Evolutionary conservation across 1,139 yeast genomes (phyloP).

Genomic region (Tardiomyces depauwii): DNA sequence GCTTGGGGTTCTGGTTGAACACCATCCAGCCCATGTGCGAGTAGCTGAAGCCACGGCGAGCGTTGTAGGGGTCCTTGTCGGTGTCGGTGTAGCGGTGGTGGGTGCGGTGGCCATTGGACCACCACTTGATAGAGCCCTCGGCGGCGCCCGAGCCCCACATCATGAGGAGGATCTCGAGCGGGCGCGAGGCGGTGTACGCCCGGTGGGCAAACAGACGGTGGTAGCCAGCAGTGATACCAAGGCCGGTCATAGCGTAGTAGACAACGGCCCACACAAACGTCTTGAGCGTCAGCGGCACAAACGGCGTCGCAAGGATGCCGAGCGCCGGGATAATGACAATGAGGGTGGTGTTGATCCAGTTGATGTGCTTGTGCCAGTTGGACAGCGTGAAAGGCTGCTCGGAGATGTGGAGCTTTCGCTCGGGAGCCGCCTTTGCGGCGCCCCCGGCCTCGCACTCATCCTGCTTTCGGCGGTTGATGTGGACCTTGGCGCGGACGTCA

Average conservation of each 20-base stretch:
- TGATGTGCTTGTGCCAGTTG: constrained; percentile 82
- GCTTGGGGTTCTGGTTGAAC: constrained; percentile 83
- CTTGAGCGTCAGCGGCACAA: constrained; percentile 47
- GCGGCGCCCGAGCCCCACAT: constrained; percentile 90
- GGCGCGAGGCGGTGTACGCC: constrained; percentile 64
- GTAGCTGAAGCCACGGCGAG: constrained; percentile 90
- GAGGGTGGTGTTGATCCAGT: constrained; percentile 84
- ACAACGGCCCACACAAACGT: constrained; percentile 50
- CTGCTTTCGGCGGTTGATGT: constrained; percentile 14
- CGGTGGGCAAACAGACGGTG: constrained; percentile 86
- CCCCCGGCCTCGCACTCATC: constrained; percentile 36
- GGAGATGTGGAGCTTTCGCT: constrained; percentile 54
- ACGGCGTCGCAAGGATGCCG: constrained; percentile 46
- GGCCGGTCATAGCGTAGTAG: constrained; percentile 63
- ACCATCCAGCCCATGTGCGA: constrained; percentile 99
- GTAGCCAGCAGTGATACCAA: constrained; percentile 94
- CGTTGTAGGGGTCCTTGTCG: constrained; percentile 93
- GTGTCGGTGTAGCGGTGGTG: constrained; percentile 98
- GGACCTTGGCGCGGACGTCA: constrained; percentile 48
- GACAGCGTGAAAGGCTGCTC: constrained; percentile 82
- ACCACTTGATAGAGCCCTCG: constrained; percentile 97
- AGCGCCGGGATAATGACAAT: constrained; percentile 59
- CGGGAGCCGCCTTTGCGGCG: constrained; percentile 46
- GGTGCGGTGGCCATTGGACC: constrained; percentile 95
- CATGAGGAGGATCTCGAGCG: constrained; percentile 64